phyloP scores from a whole-genome alignment of 352 stramenopile genomes.

The Pythium brachiatum region DNA sequence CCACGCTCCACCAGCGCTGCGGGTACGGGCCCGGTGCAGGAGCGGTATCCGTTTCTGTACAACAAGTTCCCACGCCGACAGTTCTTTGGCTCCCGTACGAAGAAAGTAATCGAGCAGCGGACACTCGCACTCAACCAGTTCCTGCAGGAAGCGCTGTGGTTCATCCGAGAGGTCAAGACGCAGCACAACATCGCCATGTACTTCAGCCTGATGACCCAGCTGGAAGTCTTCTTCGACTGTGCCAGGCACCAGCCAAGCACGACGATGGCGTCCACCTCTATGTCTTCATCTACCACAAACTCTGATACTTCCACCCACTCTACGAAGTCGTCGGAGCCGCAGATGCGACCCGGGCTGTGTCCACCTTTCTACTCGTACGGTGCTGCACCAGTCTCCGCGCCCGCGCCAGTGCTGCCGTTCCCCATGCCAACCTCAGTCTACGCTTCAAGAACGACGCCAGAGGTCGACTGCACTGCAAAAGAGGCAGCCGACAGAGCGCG shows the following conservation, averaged over 20 bases:
- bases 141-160: constrained; percentile 51
- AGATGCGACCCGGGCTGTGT: constrained; percentile 5
- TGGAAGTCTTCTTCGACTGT: constrained; percentile 66
- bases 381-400: background rate
- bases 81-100: constrained; percentile 65
- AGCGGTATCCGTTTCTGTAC: constrained; percentile 60
- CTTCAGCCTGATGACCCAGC: constrained; percentile 68
- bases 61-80: constrained; percentile 64
- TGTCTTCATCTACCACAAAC: constrained; percentile 6
- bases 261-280: background rate
- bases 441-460: background rate
- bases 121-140: constrained; percentile 60
- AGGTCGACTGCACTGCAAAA: constrained; percentile 3
- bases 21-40: constrained; percentile 15
- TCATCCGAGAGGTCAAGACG: constrained; percentile 50
- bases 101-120: constrained; percentile 65
- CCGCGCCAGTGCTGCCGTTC: constrained; percentile 1
- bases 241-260: constrained; percentile 25
- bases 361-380: constrained; percentile 9
- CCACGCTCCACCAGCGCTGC: constrained; percentile 12
- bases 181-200: constrained; percentile 65
- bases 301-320: background rate
- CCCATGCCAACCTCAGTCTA: background rate
- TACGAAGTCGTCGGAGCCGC: background rate
- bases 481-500: constrained; percentile 15